These are phyloP conservation scores for Taiwanofungus camphoratus DNA, from an alignment of 1,284 basidiomycete species.

Conservation along the genomic window DNA sequence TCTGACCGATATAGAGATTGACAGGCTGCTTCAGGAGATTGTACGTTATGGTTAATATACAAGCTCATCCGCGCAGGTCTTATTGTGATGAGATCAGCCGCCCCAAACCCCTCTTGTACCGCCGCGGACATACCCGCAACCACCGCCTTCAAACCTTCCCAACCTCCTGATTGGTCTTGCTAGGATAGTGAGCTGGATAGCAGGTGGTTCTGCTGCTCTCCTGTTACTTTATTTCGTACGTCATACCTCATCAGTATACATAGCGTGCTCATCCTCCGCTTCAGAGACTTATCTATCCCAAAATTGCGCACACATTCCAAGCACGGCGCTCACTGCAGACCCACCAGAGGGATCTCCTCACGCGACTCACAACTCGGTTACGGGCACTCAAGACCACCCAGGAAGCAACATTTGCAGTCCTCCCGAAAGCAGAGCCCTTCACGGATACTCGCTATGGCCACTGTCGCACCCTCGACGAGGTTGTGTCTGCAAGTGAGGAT, in stretches of 20 bases:
- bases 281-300: slow-evolving; percentile 65
- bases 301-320: slow-evolving; percentile 48
- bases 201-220: slow-evolving; percentile 53
- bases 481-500: slow-evolving; percentile 31
- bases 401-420: slow-evolving; percentile 42
- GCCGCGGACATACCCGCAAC: slow-evolving; percentile 68
- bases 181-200: slow-evolving; percentile 61
- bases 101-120: slow-evolving; percentile 50
- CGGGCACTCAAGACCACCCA: slow-evolving; percentile 47
- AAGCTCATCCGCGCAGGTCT: neutral
- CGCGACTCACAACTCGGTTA: slow-evolving; percentile 48
- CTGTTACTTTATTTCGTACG: slow-evolving; percentile 49
- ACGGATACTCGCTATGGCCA: slow-evolving; percentile 43
- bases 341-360: slow-evolving; percentile 53
- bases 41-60: no score
- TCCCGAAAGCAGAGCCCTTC: slow-evolving; percentile 46
- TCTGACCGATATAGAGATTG: slow-evolving; percentile 53
- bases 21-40: slow-evolving; percentile 48
- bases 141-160: slow-evolving; percentile 64
- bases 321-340: slow-evolving; percentile 54
- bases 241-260: neutral
- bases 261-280: neutral
- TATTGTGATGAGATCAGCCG: slow-evolving; percentile 32
- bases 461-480: slow-evolving; percentile 43
- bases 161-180: slow-evolving; percentile 53